Evolutionary conservation across 768 basidiomycete species (phyloP).

Genomic region (Podaxis rugospora): DNA sequence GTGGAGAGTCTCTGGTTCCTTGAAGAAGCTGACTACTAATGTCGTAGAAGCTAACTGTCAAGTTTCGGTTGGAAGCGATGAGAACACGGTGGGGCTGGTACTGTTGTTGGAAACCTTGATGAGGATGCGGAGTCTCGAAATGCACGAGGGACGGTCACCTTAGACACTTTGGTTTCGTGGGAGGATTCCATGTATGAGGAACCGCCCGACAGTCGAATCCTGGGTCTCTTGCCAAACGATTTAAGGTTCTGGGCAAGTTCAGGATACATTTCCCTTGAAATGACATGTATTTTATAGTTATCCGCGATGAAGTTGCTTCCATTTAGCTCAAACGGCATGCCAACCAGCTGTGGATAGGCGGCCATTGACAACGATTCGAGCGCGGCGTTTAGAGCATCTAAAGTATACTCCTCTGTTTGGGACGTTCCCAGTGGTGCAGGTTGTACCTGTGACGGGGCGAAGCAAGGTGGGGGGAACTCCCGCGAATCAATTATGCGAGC

Average conservation of each 20-base stretch:
- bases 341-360: background rate
- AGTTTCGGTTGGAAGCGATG: slow-evolving; percentile 58
- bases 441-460: slow-evolving; percentile 19
- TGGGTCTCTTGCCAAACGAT: background rate
- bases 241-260: background rate
- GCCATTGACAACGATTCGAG: background rate
- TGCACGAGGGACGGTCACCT: slow-evolving; percentile 32
- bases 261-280: slow-evolving; percentile 1
- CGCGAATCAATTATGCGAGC: slow-evolving; percentile 55
- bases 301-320: background rate
- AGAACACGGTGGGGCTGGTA: slow-evolving; percentile 63
- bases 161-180: slow-evolving; percentile 30
- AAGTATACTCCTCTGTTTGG: background rate
- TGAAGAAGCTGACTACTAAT: slow-evolving; percentile 59
- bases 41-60: slow-evolving; percentile 70
- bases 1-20: slow-evolving; percentile 37
- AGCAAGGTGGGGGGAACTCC: slow-evolving; percentile 65
- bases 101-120: slow-evolving; percentile 24
- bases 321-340: slow-evolving; percentile 5
- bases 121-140: background rate
- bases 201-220: background rate
- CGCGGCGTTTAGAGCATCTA: background rate
- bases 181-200: background rate
- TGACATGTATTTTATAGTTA: background rate
- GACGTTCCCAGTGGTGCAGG: background rate